Conservation (phyloP, 2,329 filamentous ascomycete species). For the Aureobasidium mangrovei region DNA sequence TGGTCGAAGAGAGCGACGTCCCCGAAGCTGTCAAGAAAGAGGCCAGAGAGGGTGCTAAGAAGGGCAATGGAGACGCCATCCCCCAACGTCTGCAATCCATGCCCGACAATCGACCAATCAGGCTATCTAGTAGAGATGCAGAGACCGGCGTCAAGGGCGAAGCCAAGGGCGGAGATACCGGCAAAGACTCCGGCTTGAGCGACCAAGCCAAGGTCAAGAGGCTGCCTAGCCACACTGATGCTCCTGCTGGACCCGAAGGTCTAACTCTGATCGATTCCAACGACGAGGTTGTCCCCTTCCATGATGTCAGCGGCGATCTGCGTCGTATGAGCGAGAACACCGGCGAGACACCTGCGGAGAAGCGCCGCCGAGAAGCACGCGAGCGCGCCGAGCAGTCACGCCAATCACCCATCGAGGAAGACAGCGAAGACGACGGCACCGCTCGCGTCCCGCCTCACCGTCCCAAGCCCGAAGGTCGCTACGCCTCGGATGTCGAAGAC, state of each 20-base stretch:
- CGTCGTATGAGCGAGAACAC: conserved; percentile 16
- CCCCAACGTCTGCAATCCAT: conserved; percentile 23
- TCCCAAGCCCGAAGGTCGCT: background rate
- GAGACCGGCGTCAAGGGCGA: background rate
- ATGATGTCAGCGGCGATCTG: conserved; percentile 32
- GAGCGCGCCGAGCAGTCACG: conserved; percentile 12
- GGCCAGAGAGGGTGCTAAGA: conserved; percentile 32
- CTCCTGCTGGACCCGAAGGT: conserved; percentile 22
- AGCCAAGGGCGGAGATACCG: conserved; percentile 1
- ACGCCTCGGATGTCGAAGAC: conserved; percentile 32
- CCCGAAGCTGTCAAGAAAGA: conserved; percentile 41
- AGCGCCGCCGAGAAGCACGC: conserved; percentile 33
- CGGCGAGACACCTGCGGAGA: conserved; percentile 33
- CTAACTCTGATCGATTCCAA: conserved; percentile 38
- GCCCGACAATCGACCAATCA: conserved; percentile 18
- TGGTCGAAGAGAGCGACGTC: conserved; percentile 39
- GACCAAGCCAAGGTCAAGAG: conserved; percentile 13
- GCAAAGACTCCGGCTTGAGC: background rate
- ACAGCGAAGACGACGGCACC: conserved; percentile 32
- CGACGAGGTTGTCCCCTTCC: conserved; percentile 39
- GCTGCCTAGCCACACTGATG: conserved; percentile 12
- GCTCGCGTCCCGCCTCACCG: conserved; percentile 27
- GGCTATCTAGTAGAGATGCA: background rate
- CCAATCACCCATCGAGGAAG: conserved; percentile 17
- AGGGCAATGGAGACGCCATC: background rate